phyloP scores from a whole-genome alignment of 148 eudicot genomes.

The Cornus suecica region DNA sequence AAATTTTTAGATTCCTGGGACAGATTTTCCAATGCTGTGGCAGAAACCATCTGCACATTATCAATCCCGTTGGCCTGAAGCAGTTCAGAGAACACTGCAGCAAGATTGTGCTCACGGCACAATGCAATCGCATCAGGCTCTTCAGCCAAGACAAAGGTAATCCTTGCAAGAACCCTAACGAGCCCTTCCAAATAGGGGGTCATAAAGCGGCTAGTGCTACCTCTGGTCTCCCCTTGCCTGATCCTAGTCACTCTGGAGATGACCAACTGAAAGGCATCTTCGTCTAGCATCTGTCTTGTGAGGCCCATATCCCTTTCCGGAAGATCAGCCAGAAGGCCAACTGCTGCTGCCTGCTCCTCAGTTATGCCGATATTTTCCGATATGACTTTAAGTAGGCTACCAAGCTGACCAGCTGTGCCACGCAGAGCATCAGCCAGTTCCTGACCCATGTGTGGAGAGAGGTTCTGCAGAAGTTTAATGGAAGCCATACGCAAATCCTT shows the following conservation, averaged over 20 bases:
- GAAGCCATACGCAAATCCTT: conserved; percentile 64
- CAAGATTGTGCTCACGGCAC: conserved; percentile 57
- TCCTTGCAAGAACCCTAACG: conserved; percentile 67
- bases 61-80: conserved; percentile 68
- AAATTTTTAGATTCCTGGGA: conserved; percentile 59
- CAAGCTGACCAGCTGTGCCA: conserved; percentile 74
- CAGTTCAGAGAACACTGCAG: conserved; percentile 56
- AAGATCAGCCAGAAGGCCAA: conserved; percentile 71
- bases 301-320: conserved; percentile 64
- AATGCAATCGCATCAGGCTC: conserved; percentile 54
- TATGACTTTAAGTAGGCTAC: conserved; percentile 56
- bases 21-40: conserved; percentile 73
- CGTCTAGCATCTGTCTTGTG: conserved; percentile 59
- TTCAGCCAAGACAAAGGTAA: conserved; percentile 59
- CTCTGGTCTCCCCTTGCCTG: conserved; percentile 66
- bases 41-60: conserved; percentile 79
- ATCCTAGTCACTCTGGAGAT: conserved; percentile 51
- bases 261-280: conserved; percentile 51
- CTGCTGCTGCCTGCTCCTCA: conserved; percentile 88
- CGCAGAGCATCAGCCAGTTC: conserved; percentile 68
- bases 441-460: conserved; percentile 70
- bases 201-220: conserved; percentile 45
- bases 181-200: conserved; percentile 80
- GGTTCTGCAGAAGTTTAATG: conserved; percentile 68
- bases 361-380: conserved; percentile 48